Conservation (phyloP, 1,284 basidiomycete genomes). For the Cutaneotrichosporon arboriforme region DNA sequence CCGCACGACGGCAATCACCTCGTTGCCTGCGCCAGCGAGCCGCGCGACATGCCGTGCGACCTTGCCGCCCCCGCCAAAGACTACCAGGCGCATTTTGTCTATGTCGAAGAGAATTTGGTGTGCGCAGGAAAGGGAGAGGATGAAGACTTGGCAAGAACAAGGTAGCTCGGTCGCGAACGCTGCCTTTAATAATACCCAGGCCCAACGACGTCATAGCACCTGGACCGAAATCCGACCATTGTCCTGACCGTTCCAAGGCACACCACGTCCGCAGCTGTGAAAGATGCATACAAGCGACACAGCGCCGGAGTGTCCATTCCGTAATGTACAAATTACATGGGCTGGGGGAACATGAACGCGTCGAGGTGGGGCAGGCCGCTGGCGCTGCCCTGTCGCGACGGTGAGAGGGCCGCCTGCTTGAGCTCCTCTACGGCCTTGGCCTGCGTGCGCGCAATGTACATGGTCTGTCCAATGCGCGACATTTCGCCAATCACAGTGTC, state of each 20-base stretch:
- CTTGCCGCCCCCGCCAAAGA: slow-evolving; percentile 46
- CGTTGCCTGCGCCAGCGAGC: slow-evolving; percentile 47
- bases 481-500: slow-evolving; percentile 14
- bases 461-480: slow-evolving; percentile 26
- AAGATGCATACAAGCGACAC: no score
- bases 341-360: slow-evolving; percentile 15
- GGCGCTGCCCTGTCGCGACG: neutral
- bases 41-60: slow-evolving; percentile 57
- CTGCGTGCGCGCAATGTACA: slow-evolving; percentile 36
- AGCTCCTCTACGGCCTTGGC: slow-evolving; percentile 33
- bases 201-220: no score
- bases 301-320: no score
- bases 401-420: slow-evolving; percentile 21
- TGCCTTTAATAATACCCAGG: no score
- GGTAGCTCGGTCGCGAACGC: neutral
- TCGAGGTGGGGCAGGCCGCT: slow-evolving; percentile 6
- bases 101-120: no score
- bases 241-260: no score
- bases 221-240: no score
- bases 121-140: neutral
- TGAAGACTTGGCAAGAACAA: no score
- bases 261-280: no score
- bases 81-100: slow-evolving; percentile 27
- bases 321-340: neutral
- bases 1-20: slow-evolving; percentile 60